These are phyloP conservation scores for Sherardia arvensis DNA, from an alignment of 257 asterid genomes.

Conservation along the genomic window DNA sequence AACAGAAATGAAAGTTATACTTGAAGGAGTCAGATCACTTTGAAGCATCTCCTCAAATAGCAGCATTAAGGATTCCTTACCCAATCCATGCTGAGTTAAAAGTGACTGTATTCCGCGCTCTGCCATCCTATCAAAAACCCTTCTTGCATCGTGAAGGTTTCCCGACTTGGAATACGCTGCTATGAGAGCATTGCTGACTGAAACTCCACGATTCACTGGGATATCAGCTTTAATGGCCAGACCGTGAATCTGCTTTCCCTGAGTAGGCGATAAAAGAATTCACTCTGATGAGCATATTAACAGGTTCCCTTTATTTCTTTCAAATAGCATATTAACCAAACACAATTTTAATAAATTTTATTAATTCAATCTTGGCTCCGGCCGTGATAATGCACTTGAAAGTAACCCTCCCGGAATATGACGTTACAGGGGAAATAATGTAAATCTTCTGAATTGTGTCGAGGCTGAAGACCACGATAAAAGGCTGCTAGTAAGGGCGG, in stretches of 20 bases:
- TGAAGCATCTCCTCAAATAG: slow-evolving; percentile 50
- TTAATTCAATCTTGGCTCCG: too few species aligned
- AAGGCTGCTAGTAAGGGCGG: too few species aligned
- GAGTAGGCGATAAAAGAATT: slow-evolving; percentile 50
- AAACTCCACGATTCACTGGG: slow-evolving; percentile 29
- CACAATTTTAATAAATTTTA: too few species aligned
- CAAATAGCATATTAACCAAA: too few species aligned
- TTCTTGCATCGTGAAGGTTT: slow-evolving; percentile 45
- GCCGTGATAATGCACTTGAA: too few species aligned
- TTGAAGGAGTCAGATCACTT: slow-evolving; percentile 30
- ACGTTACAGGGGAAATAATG: too few species aligned
- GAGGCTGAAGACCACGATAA: too few species aligned
- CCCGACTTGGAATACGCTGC: slow-evolving; percentile 77
- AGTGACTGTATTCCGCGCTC: slow-evolving; percentile 50
- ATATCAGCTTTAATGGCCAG: slow-evolving; percentile 47
- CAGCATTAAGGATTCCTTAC: slow-evolving; percentile 33
- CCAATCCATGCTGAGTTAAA: slow-evolving; percentile 67
- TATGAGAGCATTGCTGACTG: slow-evolving; percentile 57
- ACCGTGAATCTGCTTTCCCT: slow-evolving; percentile 67
- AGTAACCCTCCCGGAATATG: too few species aligned
- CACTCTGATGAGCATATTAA: too few species aligned
- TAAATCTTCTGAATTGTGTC: too few species aligned
- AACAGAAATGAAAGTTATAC: slow-evolving; percentile 62
- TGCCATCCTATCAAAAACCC: slow-evolving; percentile 45
- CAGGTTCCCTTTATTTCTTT: too few species aligned